Evolutionary conservation across 208 protist genomes (phyloP).

Genomic region (Trypanosoma platydactyli): DNA sequence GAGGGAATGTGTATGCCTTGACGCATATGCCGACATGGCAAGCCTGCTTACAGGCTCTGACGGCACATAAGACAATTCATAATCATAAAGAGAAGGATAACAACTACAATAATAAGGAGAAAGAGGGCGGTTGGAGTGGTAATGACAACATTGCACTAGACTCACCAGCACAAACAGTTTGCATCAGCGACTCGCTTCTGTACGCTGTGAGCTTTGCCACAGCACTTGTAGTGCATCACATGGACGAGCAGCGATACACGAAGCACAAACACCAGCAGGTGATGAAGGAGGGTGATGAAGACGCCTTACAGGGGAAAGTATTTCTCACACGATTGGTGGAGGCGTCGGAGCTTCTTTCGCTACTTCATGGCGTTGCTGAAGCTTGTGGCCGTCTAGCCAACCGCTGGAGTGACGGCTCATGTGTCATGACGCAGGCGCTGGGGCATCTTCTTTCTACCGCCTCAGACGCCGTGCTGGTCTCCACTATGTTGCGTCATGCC

Average conservation of each 20-base stretch:
- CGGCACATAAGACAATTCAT: not conserved
- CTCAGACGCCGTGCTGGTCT: conserved; percentile 17
- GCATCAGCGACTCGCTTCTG: conserved; percentile 65
- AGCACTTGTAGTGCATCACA: conserved; percentile 56
- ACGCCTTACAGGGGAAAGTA: conserved; percentile 9
- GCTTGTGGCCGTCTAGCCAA: conserved; percentile 30
- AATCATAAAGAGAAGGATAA: not conserved
- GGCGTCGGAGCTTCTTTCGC: conserved; percentile 31
- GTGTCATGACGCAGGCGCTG: conserved; percentile 41
- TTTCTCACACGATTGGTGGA: conserved; percentile 13
- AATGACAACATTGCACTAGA: conserved; percentile 9
- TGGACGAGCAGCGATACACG: conserved; percentile 31
- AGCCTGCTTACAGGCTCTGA: conserved; percentile 37
- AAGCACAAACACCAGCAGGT: conserved; percentile 1
- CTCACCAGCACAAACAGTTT: conserved; percentile 4
- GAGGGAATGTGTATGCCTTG: conserved; percentile 80
- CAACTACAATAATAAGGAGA: not conserved
- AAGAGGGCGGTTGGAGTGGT: not conserved
- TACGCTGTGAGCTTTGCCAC: conserved; percentile 78
- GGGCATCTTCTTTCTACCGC: conserved; percentile 39
- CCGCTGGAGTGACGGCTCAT: conserved; percentile 29
- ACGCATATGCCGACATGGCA: conserved; percentile 75
- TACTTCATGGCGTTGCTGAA: conserved; percentile 37
- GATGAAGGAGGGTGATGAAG: not conserved
- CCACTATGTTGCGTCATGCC: conserved; percentile 23